Evolutionary conservation across 83 land plant species (phyloP).

Genomic region (Larix sibirica): DNA sequence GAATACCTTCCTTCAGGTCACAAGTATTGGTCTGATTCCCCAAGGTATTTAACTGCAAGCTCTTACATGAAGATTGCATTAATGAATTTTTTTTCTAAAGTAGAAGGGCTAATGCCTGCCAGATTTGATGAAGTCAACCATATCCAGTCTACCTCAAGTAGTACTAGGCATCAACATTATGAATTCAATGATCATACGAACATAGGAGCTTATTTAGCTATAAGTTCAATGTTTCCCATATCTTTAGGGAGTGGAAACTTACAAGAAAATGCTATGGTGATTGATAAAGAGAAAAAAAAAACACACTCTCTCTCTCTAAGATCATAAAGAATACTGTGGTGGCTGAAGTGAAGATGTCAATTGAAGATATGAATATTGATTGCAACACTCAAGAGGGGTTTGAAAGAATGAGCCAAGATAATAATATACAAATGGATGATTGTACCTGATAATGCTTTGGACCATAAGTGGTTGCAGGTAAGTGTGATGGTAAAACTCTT

Average conservation of each 20-base stretch:
- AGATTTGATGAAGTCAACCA: constrained; percentile 24
- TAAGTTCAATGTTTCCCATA: too few species aligned
- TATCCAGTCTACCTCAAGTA: too few species aligned
- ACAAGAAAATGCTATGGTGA: not conserved
- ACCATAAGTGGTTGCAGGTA: too few species aligned
- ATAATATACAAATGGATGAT: too few species aligned
- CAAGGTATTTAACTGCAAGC: constrained; percentile 24
- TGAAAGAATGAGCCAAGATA: not conserved
- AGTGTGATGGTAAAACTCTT: too few species aligned
- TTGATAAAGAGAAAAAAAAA: not conserved
- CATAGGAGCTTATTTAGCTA: too few species aligned
- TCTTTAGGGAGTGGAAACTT: too few species aligned
- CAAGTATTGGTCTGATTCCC: constrained; percentile 65
- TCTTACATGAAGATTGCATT: constrained; percentile 19
- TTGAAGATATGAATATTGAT: not conserved
- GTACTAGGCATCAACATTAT: too few species aligned
- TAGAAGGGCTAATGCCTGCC: constrained; percentile 11
- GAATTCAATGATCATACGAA: too few species aligned
- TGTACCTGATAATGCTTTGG: too few species aligned
- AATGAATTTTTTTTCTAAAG: constrained; percentile 5
- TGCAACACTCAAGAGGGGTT: not conserved
- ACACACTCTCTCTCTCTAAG: too few species aligned
- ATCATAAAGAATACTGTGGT: too few species aligned
- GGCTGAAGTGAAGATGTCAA: not conserved
- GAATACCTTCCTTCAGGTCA: constrained; percentile 58